These are phyloP conservation scores for Jamesozyma lodderae DNA, from an alignment of 805 yeast species.

Conservation along the genomic window DNA sequence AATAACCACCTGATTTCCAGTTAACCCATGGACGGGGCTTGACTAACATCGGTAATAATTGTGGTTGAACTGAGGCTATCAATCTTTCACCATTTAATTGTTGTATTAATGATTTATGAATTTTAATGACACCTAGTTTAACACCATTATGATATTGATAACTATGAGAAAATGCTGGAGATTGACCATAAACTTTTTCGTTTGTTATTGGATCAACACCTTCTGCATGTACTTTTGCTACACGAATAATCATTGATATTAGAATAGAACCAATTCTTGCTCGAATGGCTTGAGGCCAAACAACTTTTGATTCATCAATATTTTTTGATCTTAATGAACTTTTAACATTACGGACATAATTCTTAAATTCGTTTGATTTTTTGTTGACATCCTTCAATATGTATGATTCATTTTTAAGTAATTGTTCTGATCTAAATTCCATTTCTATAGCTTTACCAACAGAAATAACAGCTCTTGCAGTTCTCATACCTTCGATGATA, in stretches of 20 bases:
- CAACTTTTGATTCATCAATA: slow-evolving; percentile 31
- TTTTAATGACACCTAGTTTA: slow-evolving; percentile 69
- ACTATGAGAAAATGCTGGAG: slow-evolving; percentile 86
- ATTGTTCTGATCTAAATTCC: slow-evolving; percentile 67
- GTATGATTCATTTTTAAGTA: slow-evolving; percentile 48
- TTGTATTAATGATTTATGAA: slow-evolving; percentile 60
- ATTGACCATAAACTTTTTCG: slow-evolving; percentile 52
- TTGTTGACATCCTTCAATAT: slow-evolving; percentile 45
- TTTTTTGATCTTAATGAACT: slow-evolving; percentile 31
- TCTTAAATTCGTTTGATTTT: slow-evolving; percentile 36
- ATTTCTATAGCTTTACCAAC: slow-evolving; percentile 80
- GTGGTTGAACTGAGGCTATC: slow-evolving; percentile 68
- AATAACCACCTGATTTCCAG: slow-evolving; percentile 79
- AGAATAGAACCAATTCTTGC: slow-evolving; percentile 79
- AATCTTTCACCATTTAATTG: slow-evolving; percentile 59
- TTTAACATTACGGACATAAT: slow-evolving; percentile 33
- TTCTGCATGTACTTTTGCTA: slow-evolving; percentile 70
- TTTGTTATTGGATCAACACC: slow-evolving; percentile 79
- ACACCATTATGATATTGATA: slow-evolving; percentile 75
- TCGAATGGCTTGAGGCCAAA: slow-evolving; percentile 48
- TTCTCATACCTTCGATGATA: slow-evolving; percentile 69
- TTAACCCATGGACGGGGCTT: slow-evolving; percentile 84
- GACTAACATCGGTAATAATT: slow-evolving; percentile 83
- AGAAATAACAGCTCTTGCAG: slow-evolving; percentile 69
- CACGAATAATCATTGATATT: slow-evolving; percentile 64